These are phyloP conservation scores for Kodamaea restingae DNA, from an alignment of 805 yeast species.

Conservation along the genomic window DNA sequence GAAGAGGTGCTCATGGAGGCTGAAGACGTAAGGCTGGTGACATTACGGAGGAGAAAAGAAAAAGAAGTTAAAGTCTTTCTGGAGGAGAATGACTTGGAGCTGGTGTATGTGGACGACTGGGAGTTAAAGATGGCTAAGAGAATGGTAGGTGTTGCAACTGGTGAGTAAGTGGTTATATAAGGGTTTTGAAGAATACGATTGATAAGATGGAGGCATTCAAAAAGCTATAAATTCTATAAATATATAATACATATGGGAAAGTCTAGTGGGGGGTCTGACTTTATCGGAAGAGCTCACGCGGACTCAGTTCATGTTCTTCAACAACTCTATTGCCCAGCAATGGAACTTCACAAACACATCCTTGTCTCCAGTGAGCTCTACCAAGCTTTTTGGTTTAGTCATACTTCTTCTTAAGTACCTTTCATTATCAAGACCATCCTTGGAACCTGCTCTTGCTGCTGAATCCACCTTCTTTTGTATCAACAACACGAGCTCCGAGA, in stretches of 20 bases:
- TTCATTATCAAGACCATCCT: conserved; percentile 40
- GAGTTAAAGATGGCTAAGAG: not conserved
- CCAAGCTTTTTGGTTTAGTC: conserved; percentile 53
- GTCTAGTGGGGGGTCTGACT: not conserved
- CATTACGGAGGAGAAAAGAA: not conserved
- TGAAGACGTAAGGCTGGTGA: conserved; percentile 11
- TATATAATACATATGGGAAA: not conserved
- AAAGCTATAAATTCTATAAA: not conserved
- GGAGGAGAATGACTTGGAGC: not conserved
- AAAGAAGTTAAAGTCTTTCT: not conserved
- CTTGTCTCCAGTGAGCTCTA: conserved; percentile 52
- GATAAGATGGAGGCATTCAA: no score
- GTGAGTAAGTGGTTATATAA: no score
- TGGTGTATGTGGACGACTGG: conserved; percentile 3
- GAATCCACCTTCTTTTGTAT: conserved; percentile 17
- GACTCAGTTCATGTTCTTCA: conserved; percentile 29
- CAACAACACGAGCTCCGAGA: conserved; percentile 19
- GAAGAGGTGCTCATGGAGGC: conserved; percentile 18
- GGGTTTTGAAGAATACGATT: no score
- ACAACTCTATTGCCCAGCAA: conserved; percentile 56
- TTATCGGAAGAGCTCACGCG: no score
- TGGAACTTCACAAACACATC: conserved; percentile 56
- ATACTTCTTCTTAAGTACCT: conserved; percentile 53
- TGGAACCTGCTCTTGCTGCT: conserved; percentile 2
- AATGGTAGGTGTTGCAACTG: not conserved